Evolutionary conservation across 2,329 filamentous ascomycete genomes (phyloP).

Genomic region (Polytolypa hystricis): DNA sequence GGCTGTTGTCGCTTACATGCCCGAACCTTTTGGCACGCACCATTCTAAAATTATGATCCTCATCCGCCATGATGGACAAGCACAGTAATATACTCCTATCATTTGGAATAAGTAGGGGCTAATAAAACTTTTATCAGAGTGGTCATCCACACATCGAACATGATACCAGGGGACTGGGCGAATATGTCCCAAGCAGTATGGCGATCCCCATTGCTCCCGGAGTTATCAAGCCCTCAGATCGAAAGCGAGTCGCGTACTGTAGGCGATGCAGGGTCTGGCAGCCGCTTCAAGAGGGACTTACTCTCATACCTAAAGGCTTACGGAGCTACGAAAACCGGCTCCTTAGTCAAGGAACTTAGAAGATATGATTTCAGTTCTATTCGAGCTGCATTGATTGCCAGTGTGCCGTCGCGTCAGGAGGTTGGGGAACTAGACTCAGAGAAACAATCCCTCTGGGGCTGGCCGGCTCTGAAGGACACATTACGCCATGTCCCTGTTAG

Average conservation of each 20-base stretch:
- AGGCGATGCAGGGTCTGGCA: slow-evolving; percentile 46
- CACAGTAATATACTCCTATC: slow-evolving; percentile 40
- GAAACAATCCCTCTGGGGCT: slow-evolving; percentile 59
- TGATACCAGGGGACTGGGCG: slow-evolving; percentile 77
- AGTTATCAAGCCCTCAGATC: slow-evolving; percentile 17
- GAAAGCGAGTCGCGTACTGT: slow-evolving; percentile 1
- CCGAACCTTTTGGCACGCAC: slow-evolving; percentile 77
- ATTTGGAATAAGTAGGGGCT: neutral
- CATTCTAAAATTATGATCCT: slow-evolving; percentile 82
- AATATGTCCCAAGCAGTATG: slow-evolving; percentile 82
- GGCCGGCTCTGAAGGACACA: slow-evolving; percentile 54
- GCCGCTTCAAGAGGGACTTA: slow-evolving; percentile 64
- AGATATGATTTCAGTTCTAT: slow-evolving; percentile 60
- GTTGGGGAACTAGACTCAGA: slow-evolving; percentile 31
- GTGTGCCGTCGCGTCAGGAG: slow-evolving; percentile 59
- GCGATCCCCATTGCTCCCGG: slow-evolving; percentile 60
- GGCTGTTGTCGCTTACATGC: slow-evolving; percentile 64
- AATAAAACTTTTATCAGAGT: slow-evolving; percentile 34
- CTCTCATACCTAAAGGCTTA: slow-evolving; percentile 63
- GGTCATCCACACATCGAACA: slow-evolving; percentile 80
- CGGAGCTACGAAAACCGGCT: slow-evolving; percentile 42
- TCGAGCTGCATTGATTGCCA: slow-evolving; percentile 62
- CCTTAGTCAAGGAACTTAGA: slow-evolving; percentile 47
- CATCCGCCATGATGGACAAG: slow-evolving; percentile 62
- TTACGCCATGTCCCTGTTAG: slow-evolving; percentile 45